Percentiles rank a stretch among this genome's conserved stretches.
These are phyloP conservation scores for Aspergillus cavernicola DNA, from an alignment of 495 filamentous ascomycete genomes.

Conservation along the genomic window DNA sequence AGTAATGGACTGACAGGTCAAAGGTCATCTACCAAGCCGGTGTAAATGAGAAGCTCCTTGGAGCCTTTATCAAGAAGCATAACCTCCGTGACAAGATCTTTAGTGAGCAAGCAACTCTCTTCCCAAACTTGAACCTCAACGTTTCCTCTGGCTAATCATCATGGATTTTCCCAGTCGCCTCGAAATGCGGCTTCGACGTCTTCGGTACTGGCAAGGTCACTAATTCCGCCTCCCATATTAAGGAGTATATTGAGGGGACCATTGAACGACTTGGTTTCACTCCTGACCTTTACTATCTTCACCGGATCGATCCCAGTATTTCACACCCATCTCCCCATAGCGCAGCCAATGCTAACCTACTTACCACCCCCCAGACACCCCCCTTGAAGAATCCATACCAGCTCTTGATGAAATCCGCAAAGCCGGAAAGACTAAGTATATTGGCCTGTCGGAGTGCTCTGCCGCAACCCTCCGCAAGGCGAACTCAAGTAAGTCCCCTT, in stretches of 20 bases:
- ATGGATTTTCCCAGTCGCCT: slow-evolving; percentile 36
- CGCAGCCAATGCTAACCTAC: neutral
- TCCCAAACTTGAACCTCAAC: neutral
- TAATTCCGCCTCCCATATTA: slow-evolving; percentile 49
- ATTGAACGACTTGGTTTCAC: slow-evolving; percentile 48
- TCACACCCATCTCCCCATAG: neutral
- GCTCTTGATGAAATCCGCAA: slow-evolving; percentile 44
- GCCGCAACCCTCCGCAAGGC: slow-evolving; percentile 42
- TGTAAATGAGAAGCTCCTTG: slow-evolving; percentile 48
- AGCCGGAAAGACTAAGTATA: slow-evolving; percentile 46
- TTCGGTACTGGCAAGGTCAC: slow-evolving; percentile 31
- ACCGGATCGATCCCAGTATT: slow-evolving; percentile 41
- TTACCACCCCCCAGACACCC: slow-evolving; percentile 35
- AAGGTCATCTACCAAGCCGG: slow-evolving; percentile 47
- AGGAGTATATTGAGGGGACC: slow-evolving; percentile 49
- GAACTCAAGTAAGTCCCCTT: slow-evolving; percentile 32
- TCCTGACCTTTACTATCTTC: slow-evolving; percentile 43
- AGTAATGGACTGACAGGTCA: neutral
- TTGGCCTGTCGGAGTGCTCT: slow-evolving; percentile 45
- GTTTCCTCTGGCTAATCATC: neutral
- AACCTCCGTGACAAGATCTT: slow-evolving; percentile 48
- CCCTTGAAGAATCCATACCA: slow-evolving; percentile 45
- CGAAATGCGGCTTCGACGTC: slow-evolving; percentile 43
- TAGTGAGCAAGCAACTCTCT: slow-evolving; percentile 22
- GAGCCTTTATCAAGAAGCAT: slow-evolving; percentile 52